Conservation (phyloP, 345 rosid species). For the Populus deltoides region DNA sequence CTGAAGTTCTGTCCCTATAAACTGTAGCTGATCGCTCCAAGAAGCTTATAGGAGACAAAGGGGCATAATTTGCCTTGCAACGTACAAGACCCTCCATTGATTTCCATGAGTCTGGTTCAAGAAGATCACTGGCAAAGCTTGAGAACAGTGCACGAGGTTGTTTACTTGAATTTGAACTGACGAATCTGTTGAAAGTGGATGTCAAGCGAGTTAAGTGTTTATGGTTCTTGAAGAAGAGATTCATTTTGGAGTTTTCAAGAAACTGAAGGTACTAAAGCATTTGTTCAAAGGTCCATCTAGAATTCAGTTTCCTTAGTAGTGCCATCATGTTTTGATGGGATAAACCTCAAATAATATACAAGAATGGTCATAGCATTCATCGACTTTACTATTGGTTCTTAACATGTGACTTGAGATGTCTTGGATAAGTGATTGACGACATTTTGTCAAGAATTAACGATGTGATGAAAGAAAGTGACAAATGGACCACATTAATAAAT, state of each 20-base stretch:
- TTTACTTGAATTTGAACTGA: not conserved
- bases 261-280: too few species aligned
- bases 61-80: slow-evolving; percentile 54
- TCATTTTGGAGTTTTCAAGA: slow-evolving; percentile 12
- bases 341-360: too few species aligned
- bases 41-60: slow-evolving; percentile 71
- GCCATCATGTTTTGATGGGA: too few species aligned
- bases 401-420: too few species aligned
- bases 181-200: not conserved
- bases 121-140: slow-evolving; percentile 15
- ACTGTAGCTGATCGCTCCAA: slow-evolving; percentile 70
- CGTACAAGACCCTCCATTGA: slow-evolving; percentile 56
- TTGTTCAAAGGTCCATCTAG: too few species aligned
- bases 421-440: too few species aligned
- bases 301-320: too few species aligned
- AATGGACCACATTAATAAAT: too few species aligned
- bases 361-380: too few species aligned
- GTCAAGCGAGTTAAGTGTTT: not conserved
- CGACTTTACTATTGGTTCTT: too few species aligned
- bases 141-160: slow-evolving; percentile 2
- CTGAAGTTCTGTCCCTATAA: slow-evolving; percentile 51
- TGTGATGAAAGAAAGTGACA: too few species aligned
- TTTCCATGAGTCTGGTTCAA: slow-evolving; percentile 45
- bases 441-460: too few species aligned
- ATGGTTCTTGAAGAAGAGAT: slow-evolving; percentile 17